Evolutionary conservation across 768 basidiomycete genomes (phyloP).

Genomic region (Mycena metata): DNA sequence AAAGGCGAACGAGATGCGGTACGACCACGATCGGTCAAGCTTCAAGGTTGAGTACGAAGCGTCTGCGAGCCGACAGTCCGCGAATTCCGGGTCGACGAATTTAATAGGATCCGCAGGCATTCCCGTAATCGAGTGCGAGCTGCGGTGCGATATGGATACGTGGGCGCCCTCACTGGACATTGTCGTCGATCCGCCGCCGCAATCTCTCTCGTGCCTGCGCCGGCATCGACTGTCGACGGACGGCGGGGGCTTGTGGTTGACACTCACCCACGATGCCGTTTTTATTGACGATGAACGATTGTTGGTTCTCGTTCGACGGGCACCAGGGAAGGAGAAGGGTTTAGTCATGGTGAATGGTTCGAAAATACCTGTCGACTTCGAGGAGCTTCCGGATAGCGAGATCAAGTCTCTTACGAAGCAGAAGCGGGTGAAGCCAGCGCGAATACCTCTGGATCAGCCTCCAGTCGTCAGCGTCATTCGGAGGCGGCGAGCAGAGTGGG

Average conservation of each 20-base stretch:
- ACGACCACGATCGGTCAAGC: conserved; percentile 87
- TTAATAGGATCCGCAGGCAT: conserved; percentile 48
- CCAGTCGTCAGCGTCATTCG: conserved; percentile 82
- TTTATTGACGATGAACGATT: conserved; percentile 84
- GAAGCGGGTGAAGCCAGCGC: conserved; percentile 87
- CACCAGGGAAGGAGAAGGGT: conserved; percentile 84
- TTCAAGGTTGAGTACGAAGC: conserved; percentile 90
- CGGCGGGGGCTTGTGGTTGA: conserved; percentile 96
- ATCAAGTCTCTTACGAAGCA: conserved; percentile 85
- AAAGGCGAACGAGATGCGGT: conserved; percentile 78
- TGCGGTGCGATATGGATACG: conserved; percentile 92
- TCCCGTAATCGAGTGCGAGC: conserved; percentile 85
- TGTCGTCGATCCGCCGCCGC: conserved; percentile 93
- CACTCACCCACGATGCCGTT: conserved; percentile 87
- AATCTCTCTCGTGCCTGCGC: conserved; percentile 83
- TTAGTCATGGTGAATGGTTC: conserved; percentile 91
- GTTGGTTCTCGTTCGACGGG: conserved; percentile 79
- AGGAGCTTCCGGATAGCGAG: conserved; percentile 89
- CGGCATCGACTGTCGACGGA: conserved; percentile 88
- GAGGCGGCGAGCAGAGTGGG: conserved; percentile 80
- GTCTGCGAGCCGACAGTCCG: conserved; percentile 62
- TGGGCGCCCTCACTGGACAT: conserved; percentile 90
- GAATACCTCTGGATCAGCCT: conserved; percentile 95
- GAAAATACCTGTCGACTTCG: conserved; percentile 86
- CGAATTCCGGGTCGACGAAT: conserved; percentile 39